Evolutionary conservation across 371 early-diverging fungal species (phyloP), one percentile per base, ranked within the genome.

Genomic region (Mucor circinelloides): DNA sequence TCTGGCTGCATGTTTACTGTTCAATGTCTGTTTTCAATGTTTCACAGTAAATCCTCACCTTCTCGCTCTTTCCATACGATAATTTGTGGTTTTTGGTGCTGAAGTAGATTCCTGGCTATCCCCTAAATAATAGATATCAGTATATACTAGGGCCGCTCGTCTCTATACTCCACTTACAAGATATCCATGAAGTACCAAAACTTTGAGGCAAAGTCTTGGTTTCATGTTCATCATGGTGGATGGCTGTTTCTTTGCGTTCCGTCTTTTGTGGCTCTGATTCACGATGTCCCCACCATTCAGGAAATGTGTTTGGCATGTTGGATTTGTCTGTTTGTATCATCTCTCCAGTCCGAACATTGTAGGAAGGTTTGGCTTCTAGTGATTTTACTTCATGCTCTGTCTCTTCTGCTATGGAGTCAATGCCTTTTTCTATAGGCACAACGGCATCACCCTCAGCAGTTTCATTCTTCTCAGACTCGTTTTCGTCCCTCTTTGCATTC

Each of bases 261-360:
- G 30, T n/a, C 23, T 50, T 15, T n/a, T 58, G 58, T 31, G 65
- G 48, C 54, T 72, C 68, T 23, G 48, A 59, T 32, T 72, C 80
- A 23, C 66, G 69, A 46, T 76, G 76, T 32, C 78, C 77, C 78
- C 83, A 78, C 80, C 78, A 80, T 48, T 77, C 73, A 17, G 82
- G 80, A 57, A 79, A 77, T 8, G 82, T 79, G n/a, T 66, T 73
- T 0, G 77, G 76, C 42, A 77, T 66, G 7, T 34, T 73, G 10
- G 63, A 46, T 15, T 60, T 50, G 48, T 73, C 59, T 13, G 63
- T 50, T 60, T 57, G 46, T 38, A 61, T 57, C 12, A 52, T 19
- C 28, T 66, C 52, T n/a, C 59, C 46, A 19, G 56, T 64, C 9
- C 58, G 46, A 31, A 46, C 19, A 27, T 59, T 66, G 58, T 66